Evolutionary conservation across 2,329 filamentous ascomycete genomes (phyloP).

Genomic region (Aureobasidium sp.): DNA sequence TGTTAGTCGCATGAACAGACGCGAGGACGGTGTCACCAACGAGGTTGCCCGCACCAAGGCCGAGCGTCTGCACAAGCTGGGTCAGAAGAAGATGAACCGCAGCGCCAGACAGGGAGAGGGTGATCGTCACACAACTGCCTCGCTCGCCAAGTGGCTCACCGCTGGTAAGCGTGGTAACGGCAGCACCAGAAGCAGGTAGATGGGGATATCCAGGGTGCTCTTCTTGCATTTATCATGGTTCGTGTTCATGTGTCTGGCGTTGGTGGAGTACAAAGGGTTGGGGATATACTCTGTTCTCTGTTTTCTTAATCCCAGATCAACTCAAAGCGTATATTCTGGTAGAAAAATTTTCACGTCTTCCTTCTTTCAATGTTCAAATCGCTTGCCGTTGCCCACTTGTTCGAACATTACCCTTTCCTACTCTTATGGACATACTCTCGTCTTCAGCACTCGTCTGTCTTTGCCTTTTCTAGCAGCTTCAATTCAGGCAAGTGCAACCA

Average conservation of each 20-base stretch:
- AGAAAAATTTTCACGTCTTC: constrained; percentile 4
- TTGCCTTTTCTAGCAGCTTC: too few species aligned
- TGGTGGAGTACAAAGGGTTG: constrained; percentile 9
- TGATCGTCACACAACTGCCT: constrained; percentile 77
- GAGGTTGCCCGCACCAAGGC: constrained; percentile 63
- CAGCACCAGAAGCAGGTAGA: constrained; percentile 58
- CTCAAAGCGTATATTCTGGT: background rate
- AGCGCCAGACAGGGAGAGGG: constrained; percentile 96
- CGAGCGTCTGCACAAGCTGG: constrained; percentile 76
- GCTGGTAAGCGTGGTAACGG: constrained; percentile 90
- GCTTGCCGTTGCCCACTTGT: background rate
- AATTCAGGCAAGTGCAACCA: too few species aligned
- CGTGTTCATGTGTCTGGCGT: constrained; percentile 10
- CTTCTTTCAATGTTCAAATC: background rate
- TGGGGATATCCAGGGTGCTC: background rate
- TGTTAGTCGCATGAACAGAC: constrained; percentile 56
- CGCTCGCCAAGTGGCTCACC: constrained; percentile 84
- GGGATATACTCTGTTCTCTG: background rate
- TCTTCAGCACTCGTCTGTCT: too few species aligned
- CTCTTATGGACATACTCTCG: too few species aligned
- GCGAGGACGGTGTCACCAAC: constrained; percentile 68
- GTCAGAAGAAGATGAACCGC: constrained; percentile 97
- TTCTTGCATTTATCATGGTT: constrained; percentile 6
- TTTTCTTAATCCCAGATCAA: background rate
- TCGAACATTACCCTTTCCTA: background rate